Conservation (phyloP, 345 rosid species). For the Brassica nigra region DNA sequence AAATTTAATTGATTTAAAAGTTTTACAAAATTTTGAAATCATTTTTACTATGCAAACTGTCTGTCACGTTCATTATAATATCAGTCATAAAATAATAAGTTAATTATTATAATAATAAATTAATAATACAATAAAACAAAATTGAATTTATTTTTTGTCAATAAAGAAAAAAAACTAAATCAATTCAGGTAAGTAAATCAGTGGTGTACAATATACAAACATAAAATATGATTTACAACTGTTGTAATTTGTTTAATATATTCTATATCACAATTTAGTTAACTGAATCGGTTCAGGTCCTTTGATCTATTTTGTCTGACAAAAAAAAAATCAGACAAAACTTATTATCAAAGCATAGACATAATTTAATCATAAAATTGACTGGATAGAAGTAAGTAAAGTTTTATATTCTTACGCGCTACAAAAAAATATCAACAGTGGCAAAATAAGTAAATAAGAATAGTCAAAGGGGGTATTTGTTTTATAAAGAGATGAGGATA, state of each 20-base stretch:
- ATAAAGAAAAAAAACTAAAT: no score
- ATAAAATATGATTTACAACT: background rate
- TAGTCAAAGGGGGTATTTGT: conserved; percentile 38
- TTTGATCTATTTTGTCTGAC: background rate
- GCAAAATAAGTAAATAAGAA: conserved; percentile 22
- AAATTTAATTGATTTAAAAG: background rate
- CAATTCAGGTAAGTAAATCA: no score
- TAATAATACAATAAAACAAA: no score
- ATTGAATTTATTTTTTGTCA: no score
- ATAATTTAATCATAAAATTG: background rate
- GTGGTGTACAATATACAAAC: no score
- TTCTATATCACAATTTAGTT: no score
- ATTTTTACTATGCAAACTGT: background rate
- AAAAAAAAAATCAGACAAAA: background rate
- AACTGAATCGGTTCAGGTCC: no score
- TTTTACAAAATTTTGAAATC: background rate
- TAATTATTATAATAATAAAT: background rate
- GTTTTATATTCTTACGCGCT: conserved; percentile 24
- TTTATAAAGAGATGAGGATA: conserved; percentile 34
- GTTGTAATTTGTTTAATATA: no score
- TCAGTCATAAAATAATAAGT: background rate
- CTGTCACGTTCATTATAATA: background rate
- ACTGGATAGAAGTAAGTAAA: background rate
- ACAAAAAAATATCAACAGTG: conserved; percentile 20
- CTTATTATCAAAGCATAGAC: background rate